Evolutionary conservation across 352 stramenopile genomes (phyloP), one percentile per base, ranked within the genome.

Genomic region (Nothophytophthora sp.): DNA sequence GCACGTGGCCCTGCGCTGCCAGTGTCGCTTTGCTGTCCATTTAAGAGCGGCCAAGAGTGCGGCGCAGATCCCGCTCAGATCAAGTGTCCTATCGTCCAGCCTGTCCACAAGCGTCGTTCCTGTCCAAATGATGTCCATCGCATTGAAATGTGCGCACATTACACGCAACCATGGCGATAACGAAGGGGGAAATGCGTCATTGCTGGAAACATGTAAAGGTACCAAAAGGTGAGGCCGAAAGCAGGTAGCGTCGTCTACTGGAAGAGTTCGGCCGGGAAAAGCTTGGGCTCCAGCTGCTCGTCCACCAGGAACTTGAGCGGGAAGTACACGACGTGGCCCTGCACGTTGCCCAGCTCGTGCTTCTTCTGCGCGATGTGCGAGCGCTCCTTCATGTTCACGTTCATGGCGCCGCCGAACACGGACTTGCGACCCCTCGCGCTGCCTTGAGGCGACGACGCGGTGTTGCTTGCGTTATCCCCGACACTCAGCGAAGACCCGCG

Each of bases 301-400:
- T 89, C 79, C 43, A 70, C 63, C 18, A 95, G 67, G 45, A 95
- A 95, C 55, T 90, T 87, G 43, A 95, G 74, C 15, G 85, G 85
- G 55, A 95, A 95, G 65, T 95, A 92, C 44, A 92, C 82, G 43
- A 92, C 84, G 54, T 95, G 81, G 44, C 85, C 82, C 43, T 77
- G 74, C 16, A 95, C 64, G 30, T 82, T 73, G 47, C 69, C 53
- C 39, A 95, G 64, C 40, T 91, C 78, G 49, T 83, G 60, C 56
- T 91, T 83, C 47, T 73, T 59, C 30, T 80, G 57, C 13, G 70
- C 55, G 55, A 85, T 91, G 54, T 87, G 75, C 24, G 58, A 53
- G 33, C 71, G 76, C 48, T 90, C 72, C 36, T 83, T 80, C 56
- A 91, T 73, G 54, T 91, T 86, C n/a, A 83, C 54, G 12, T 70